Percentiles rank a stretch among this genome's conserved stretches.
These are phyloP conservation scores for Zizania palustris DNA, from an alignment of 202 grass and related monocot species.

Conservation along the genomic window DNA sequence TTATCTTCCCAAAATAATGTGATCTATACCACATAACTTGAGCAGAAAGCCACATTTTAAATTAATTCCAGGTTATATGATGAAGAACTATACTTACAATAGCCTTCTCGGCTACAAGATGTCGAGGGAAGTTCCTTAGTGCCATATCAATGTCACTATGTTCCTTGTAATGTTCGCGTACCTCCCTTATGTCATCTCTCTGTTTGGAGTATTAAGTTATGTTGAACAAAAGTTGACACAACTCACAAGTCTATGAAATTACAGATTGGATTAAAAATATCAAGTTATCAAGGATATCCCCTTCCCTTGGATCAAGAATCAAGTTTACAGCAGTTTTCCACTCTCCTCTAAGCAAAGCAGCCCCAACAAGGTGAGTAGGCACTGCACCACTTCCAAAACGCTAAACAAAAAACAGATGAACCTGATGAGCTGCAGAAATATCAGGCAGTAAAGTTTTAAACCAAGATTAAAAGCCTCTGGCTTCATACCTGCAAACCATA, in stretches of 20 bases:
- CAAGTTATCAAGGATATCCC: constrained; percentile 82
- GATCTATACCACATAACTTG: background rate
- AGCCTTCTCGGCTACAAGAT: constrained; percentile 86
- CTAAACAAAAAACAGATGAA: constrained; percentile 54
- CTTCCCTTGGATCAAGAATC: constrained; percentile 98
- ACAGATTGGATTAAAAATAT: constrained; percentile 43
- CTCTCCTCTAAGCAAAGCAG: constrained; percentile 89
- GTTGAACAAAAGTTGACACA: constrained; percentile 54
- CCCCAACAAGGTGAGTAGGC: constrained; percentile 91
- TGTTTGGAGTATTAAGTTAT: constrained; percentile 78
- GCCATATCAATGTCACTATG: constrained; percentile 79
- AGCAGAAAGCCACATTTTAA: constrained; percentile 22
- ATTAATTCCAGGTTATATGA: constrained; percentile 16
- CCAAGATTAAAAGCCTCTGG: constrained; percentile 18
- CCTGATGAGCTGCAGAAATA: constrained; percentile 33
- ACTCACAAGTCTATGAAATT: constrained; percentile 38
- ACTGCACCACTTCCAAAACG: constrained; percentile 97
- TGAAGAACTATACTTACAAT: constrained; percentile 67
- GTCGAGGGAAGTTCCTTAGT: constrained; percentile 83
- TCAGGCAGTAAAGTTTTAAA: constrained; percentile 19
- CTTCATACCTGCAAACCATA: constrained; percentile 83
- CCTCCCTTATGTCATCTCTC: constrained; percentile 73
- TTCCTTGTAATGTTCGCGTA: constrained; percentile 76
- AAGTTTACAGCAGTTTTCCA: constrained; percentile 83
- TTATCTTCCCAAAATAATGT: background rate